Base-by-base conservation (phyloP, 768 basidiomycete genomes). In the Hebeloma cylindrosporum region DNA sequence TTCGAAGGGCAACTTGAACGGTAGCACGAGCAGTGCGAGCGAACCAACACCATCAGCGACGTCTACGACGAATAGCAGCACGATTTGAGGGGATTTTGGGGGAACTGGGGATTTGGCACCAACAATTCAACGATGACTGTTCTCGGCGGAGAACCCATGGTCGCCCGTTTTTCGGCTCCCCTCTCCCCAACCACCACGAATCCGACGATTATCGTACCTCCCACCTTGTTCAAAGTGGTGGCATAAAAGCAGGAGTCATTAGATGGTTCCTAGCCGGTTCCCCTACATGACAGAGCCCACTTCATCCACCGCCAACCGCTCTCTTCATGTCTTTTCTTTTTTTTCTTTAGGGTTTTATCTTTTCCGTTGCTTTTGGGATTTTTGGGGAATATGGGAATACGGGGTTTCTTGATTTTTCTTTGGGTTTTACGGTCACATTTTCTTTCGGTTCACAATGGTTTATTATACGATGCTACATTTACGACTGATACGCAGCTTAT, bases 341-440 rank as follows among this genome's bases (percentile, higher is more conserved):
- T 21, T 21, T 20, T 22, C 13, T 7, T 42, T 21, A 20, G 20
- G 10, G 16, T 23, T 20, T 42, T 42, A 8, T 8, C 8, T 16
- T 36, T 48, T 29, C 18, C 16, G 26, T 14, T 40, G 26, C 38
- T 27, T 44, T 34, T 40, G n/a, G 48, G 48, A 16, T 27, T 44
- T 34, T 44, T 17, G 26, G 35, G 35, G 34, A 27, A 16, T 35
- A 25, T 17, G 17, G 17, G 10, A 27, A 34, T 32, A 25, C 13
- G 22, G 3, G 9, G n/a, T 41, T 11, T 39, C 25, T 35, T 28
- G 36, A 7, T 30, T 32, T 20, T 23, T 26, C 18, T 37, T 28
- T 6, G 40, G 40, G 17, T 36, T 36, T 43, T 22, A 34, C 9
- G 20, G 30, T 36, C 10, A 3, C 27, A 32, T 50, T 18, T 36